Evolutionary conservation across 768 basidiomycete genomes (phyloP), one percentile per base, ranked within the genome.

Genomic region (Suillus subluteus): DNA sequence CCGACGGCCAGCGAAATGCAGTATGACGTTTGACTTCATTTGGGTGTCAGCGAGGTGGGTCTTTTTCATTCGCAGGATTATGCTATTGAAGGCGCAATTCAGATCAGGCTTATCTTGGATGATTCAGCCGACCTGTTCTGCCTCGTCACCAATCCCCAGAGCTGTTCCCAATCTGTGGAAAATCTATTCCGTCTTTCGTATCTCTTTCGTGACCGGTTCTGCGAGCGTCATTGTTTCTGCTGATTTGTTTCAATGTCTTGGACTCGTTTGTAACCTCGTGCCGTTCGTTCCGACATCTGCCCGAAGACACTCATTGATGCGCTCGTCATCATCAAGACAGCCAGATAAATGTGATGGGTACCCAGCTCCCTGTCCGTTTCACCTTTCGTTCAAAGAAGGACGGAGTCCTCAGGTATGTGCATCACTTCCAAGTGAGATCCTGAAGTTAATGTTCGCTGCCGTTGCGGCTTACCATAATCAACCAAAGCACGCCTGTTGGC

Each of bases 351-450:
- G 44, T 21, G 44, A 46, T 21, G n/a, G 4, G 21, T 21, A 46
- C 21, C 6, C 18, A 43, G 18, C 43, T 43, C 7, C 9, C 21
- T 21, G 21, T n/a, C 21, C 8, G 21, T 44, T 44, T 21, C 21
- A 83, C 67, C 78, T 90, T 59, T 92, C 91, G 12, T 93, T 92
- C 74, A 80, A 84, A 70, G 89, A 92, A 75, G 86, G 87, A 37
- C 67, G 82, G 52, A 83, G 83, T 62, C 71, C 70, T 61, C 78
- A 82, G 75, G 89, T 91, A 71, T 48, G 83, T 62, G 41, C 62
- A 6, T 69, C 65, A 41, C 21, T 66, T 21, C 40, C 30, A 18
- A 55, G 41, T 52, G 46, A 48, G 41, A 58, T 55, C 52, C n/a
- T 46, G 16, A 12, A 50, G 9, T 26, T 38, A 6, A 52, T 48